Evolutionary conservation across 768 basidiomycete species (phyloP).

Genomic region (Rhodotorula babjevae): DNA sequence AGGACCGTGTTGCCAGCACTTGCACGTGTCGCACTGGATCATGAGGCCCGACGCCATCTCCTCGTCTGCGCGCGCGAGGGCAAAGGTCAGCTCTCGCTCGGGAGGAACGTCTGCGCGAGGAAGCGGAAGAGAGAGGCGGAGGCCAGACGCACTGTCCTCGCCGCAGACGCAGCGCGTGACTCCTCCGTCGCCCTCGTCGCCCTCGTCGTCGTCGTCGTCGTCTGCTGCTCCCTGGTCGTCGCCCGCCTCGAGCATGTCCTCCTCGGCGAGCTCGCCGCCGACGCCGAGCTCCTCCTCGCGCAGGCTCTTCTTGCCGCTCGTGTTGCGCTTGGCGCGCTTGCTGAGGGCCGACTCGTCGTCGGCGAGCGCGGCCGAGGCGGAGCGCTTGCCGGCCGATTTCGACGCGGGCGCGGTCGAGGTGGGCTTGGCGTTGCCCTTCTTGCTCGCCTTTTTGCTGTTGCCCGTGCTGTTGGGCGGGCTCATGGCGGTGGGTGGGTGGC

Average conservation of each 20-base stretch:
- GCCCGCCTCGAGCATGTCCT: neutral
- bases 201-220: slow-evolving; percentile 48
- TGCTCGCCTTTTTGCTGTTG: neutral
- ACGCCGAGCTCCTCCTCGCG: slow-evolving; percentile 33
- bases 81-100: neutral
- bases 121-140: neutral
- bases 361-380: slow-evolving; percentile 2
- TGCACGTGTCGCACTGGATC: slow-evolving; percentile 95
- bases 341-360: neutral
- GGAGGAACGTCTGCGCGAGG: too few species aligned
- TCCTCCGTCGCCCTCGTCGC: slow-evolving; percentile 55
- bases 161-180: slow-evolving; percentile 82
- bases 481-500: neutral
- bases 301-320: slow-evolving; percentile 20
- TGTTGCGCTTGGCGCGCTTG: slow-evolving; percentile 19
- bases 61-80: slow-evolving; percentile 50
- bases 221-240: neutral
- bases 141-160: slow-evolving; percentile 67
- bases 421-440: neutral
- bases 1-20: slow-evolving; percentile 94
- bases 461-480: neutral
- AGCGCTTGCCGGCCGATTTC: neutral
- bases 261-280: slow-evolving; percentile 7
- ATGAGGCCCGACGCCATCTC: slow-evolving; percentile 69
- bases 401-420: neutral